A percentile compares a stretch with the other conserved stretches of the same genome.
phyloP scores from a whole-genome alignment of 2,329 filamentous ascomycete genomes.

The Colletotrichum tanaceti region DNA sequence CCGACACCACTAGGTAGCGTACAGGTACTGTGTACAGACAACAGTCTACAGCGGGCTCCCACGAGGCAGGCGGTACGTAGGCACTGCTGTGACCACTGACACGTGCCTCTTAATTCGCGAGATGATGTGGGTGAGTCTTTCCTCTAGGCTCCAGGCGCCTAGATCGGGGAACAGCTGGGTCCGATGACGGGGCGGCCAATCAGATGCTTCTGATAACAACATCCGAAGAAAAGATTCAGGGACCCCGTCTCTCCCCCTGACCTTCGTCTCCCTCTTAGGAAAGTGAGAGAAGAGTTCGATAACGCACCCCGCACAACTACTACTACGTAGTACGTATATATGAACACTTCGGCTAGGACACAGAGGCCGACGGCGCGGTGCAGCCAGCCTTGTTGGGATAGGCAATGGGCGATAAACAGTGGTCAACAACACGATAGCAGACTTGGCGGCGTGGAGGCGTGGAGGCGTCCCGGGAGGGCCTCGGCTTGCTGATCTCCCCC shows the following conservation, averaged over 20 bases:
- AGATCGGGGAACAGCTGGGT: conserved; percentile 35
- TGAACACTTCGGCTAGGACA: not conserved
- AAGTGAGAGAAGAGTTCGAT: conserved; percentile 18
- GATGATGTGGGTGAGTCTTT: too few species aligned
- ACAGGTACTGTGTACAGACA: too few species aligned
- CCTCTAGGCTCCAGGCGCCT: too few species aligned
- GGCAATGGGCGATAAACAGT: not conserved
- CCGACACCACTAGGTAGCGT: conserved; percentile 16
- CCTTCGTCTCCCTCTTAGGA: too few species aligned
- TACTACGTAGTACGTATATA: too few species aligned
- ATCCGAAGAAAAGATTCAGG: conserved; percentile 31
- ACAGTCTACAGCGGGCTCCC: too few species aligned
- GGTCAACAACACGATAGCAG: conserved; percentile 7
- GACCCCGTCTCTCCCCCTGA: conserved; percentile 9
- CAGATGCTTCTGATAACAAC: conserved; percentile 33
- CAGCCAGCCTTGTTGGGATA: not conserved
- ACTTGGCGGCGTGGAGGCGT: conserved; percentile 13
- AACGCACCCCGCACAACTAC: conserved; percentile 33
- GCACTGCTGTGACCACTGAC: not conserved
- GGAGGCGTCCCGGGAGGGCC: not conserved
- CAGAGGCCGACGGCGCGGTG: conserved; percentile 2
- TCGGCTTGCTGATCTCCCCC: not conserved
- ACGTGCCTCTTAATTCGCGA: conserved; percentile 28
- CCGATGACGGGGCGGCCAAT: conserved; percentile 31
- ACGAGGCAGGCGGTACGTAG: too few species aligned